Base-by-base conservation (phyloP, 208 protist species). In the Hexamita inflata region DNA sequence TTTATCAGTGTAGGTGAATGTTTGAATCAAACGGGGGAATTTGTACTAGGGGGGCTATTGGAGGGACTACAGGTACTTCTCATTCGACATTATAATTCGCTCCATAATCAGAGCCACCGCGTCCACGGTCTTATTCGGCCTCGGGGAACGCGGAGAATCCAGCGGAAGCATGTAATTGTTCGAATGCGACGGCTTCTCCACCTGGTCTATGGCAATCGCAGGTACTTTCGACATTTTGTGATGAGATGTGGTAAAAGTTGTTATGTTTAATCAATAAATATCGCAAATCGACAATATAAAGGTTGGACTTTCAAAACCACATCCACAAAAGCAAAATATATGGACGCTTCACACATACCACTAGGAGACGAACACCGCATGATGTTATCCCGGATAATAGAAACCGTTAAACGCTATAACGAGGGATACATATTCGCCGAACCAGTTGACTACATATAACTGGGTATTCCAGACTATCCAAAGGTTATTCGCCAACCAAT, bases 121-220 rank as follows among this genome's bases (percentile, higher is more conserved):
- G 35, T 70, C 64, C 30, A 70, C 64, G 2, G 64, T 70, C 7
- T 45, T 70, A 38, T 70, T 70, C n/a, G 64, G 64, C 9, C 38
- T 7, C 2, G 64, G 64, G 15, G 32, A 45, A 15, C 30, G 11
- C 35, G 64, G 64, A 35, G 32, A 45, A 38, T 70, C 64, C 4
- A 70, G 64, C 11, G 64, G 64, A 19, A 70, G 64, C 35, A 45
- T 45, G 35, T 70, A 70, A n/a, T 70, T 70, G 64, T 70, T 70
- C 64, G 11, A 45, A 49, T 13, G 35, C 4, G 9, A 42, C 2
- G 64, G 64, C 2, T 9, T 45, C 11, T 70, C 64, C 4, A 70
- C n/a, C n/a, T n/a, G n/a, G n/a, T n/a, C n/a, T n/a, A n/a, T n/a
- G n/a, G n/a, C n/a, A n/a, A n/a, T n/a, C n/a, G n/a, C n/a, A n/a